A percentile compares a stretch with the other conserved stretches of the same genome.
Evolutionary conservation across 768 basidiomycete species (phyloP).

Genomic region (Pleurotus cornucopiae): DNA sequence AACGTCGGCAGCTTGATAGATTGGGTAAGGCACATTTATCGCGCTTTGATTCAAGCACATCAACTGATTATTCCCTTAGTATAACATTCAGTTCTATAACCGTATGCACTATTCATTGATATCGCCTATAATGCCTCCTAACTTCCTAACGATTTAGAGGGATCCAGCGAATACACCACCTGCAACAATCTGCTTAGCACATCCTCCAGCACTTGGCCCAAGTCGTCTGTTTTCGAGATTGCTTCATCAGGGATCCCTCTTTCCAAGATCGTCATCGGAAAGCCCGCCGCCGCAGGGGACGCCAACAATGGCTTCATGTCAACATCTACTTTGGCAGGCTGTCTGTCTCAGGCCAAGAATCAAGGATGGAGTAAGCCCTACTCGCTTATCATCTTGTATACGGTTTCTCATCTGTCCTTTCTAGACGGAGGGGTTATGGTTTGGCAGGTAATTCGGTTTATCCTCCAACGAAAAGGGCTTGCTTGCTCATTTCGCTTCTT

Average conservation of each 20-base stretch:
- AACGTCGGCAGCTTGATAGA: conserved; percentile 59
- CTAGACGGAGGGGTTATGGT: conserved; percentile 28
- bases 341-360: conserved; percentile 14
- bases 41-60: conserved; percentile 13
- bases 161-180: conserved; percentile 38
- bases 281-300: conserved; percentile 37
- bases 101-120: conserved; percentile 24
- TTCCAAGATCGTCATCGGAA: conserved; percentile 57
- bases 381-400: background rate
- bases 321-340: conserved; percentile 17
- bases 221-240: conserved; percentile 40
- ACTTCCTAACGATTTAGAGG: conserved; percentile 25
- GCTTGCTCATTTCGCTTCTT: background rate
- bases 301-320: conserved; percentile 37
- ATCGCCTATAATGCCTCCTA: background rate
- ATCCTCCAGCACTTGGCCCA: conserved; percentile 39
- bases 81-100: conserved; percentile 48
- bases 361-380: conserved; percentile 3
- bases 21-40: conserved; percentile 28
- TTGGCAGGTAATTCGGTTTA: conserved; percentile 21
- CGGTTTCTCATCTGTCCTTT: background rate
- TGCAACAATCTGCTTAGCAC: conserved; percentile 33
- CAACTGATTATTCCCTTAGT: conserved; percentile 15
- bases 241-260: conserved; percentile 38
- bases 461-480: background rate